Percentiles rank a stretch among this genome's conserved stretches.
Evolutionary conservation across 1,139 yeast genomes (phyloP).

Genomic region (Kodamaea suecica): DNA sequence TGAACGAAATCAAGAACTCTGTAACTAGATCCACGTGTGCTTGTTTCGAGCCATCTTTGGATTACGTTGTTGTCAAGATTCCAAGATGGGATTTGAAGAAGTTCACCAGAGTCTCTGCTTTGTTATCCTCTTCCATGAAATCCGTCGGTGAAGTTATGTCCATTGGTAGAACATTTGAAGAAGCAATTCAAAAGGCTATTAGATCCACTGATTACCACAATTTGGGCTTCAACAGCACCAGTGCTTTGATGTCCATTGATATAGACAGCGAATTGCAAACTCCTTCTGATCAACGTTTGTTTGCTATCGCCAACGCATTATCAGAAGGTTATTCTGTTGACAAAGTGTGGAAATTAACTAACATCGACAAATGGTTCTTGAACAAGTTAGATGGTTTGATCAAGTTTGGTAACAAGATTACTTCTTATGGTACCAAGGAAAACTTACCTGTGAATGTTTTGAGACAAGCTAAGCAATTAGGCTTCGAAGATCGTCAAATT

Average conservation of each 20-base stretch:
- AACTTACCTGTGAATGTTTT: conserved; percentile 57
- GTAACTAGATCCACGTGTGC: conserved; percentile 96
- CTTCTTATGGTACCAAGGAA: conserved; percentile 58
- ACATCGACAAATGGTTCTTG: conserved; percentile 96
- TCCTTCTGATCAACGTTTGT: conserved; percentile 94
- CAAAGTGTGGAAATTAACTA: conserved; percentile 86
- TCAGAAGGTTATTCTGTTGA: conserved; percentile 87
- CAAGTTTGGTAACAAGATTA: conserved; percentile 61
- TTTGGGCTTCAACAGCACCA: conserved; percentile 88
- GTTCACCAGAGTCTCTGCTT: conserved; percentile 87
- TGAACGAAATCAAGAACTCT: conserved; percentile 88
- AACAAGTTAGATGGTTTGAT: conserved; percentile 76
- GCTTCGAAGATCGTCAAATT: conserved; percentile 95
- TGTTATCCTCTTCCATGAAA: conserved; percentile 92
- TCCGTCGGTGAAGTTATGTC: conserved; percentile 99
- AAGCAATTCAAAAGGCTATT: conserved; percentile 96
- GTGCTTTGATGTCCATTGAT: conserved; percentile 82
- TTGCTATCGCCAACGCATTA: conserved; percentile 93
- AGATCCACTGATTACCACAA: conserved; percentile 95
- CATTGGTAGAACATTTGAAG: conserved; percentile 96
- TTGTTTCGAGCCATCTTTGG: conserved; percentile 96
- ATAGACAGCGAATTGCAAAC: conserved; percentile 89
- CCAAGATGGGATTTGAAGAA: conserved; percentile 99
- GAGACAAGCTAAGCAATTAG: conserved; percentile 92
- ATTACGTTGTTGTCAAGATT: conserved; percentile 95